Base-by-base conservation (phyloP, 2,329 filamentous ascomycete species). In the Aaosphaeria pasadenensis region DNA sequence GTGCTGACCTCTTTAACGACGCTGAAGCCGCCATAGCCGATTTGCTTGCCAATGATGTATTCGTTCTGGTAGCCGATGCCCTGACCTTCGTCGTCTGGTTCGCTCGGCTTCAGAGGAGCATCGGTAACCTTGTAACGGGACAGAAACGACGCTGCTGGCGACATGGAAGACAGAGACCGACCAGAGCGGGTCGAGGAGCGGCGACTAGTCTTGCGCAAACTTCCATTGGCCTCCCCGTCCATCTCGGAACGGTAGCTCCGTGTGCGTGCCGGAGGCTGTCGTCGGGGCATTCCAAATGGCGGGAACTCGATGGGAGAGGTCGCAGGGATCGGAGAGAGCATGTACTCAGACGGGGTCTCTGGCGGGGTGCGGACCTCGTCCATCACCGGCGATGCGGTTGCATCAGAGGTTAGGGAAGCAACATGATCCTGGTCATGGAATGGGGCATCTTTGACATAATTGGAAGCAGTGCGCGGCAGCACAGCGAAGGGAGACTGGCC, bases 81-180 rank as follows among this genome's bases (percentile, higher is more conserved):
- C 62, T 87, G 83, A 3, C 84, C 84, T 70, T 87, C 84, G 43
- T 85, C 82, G 59, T 87, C 84, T 9, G 82, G 83, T 50, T 83
- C 75, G 4, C 70, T 53, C 60, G 70, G 45, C 61, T 71, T 58
- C 62, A 73, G 45, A 60, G 75, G 46, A 50, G 62, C 47, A 43
- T 65, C 59, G 41, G 59, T 57, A 32, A 56, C 58, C 59, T 69
- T 69, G 71, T 77, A 83, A 57, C 77, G 74, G n/a, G 79, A 78
- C 28, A 84, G 69, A 53, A 82, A 84, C 13, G 76, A 77, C 41
- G 78, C 79, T 9, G 81, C 81, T 1, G 80, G 81, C 5, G 81
- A 84, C 62, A 79, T 80, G 46, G 77, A 78, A 28, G 71, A 71
- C 38, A 69, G 45, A 6, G 67, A 64, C 67, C 77, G 50, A 65